Evolutionary conservation across 2,329 filamentous ascomycete species (phyloP), one percentile per base, ranked within the genome.

Genomic region (Leptographium wingfieldii): DNA sequence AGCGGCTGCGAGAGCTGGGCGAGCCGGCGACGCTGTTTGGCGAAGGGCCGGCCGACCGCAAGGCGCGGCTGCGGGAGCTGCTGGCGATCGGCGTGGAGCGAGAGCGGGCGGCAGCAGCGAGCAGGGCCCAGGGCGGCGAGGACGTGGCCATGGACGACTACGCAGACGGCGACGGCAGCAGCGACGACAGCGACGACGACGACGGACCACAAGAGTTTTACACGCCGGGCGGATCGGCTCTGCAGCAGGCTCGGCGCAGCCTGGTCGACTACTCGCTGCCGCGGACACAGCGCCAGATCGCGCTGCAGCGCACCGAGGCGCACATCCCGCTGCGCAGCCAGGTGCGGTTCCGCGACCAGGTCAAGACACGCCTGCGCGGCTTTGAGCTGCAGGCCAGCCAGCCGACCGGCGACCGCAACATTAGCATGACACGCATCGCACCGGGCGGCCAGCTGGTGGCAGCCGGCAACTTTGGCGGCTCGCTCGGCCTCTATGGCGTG

Each of bases 311-410:
- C 68, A 77, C 81, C 61, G 94, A 97, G 71, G 84, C 90, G 27
- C 84, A 81, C 0, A 96, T 97, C 65, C 86, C 90, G 1, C 76
- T 97, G 58, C 84, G 91, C 64, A 94, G 89, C 5, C 94, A 99
- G 69, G 88, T 96, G 70, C 94, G 92, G 68, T 91, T 95, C 70
- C 85, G 94, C 61, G 96, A 95, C 71, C 83, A 84, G 31, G 80
- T 97, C 70, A 96, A 95, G 73, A 89, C 95, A 66, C 82, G 83
- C 60, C 73, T 99, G 35, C 80, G 86, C 65, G 86, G 80, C 1
- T 95, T 96, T 65, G 92, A 97, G 68, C 80, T 99, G 19, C 94
- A 94, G 69, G 95, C 90, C 22, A 95, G 90, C 69, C 94, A 99
- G 73, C 92, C 90, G 61, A 90, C 91, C 0, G 91, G 90, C 56